Percentiles rank a stretch among this genome's conserved stretches.
Evolutionary conservation across 2,329 filamentous ascomycete genomes (phyloP).

Genomic region (Fonsecaea monophora): DNA sequence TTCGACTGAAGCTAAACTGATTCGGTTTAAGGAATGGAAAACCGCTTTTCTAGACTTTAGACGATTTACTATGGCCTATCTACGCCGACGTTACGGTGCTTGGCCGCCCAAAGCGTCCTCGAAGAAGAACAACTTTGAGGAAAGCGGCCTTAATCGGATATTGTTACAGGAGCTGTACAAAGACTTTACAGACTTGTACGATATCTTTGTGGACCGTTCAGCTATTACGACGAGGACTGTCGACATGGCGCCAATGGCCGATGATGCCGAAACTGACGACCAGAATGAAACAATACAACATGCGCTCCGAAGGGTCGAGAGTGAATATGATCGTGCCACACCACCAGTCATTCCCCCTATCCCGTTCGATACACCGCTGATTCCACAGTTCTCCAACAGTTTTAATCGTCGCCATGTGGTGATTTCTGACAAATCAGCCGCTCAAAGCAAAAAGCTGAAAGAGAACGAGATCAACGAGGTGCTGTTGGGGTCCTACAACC

Average conservation of each 20-base stretch:
- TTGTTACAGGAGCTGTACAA: constrained; percentile 82
- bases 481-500: constrained; percentile 81
- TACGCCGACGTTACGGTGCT: constrained; percentile 69
- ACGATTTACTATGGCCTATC: constrained; percentile 74
- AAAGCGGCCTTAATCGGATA: constrained; percentile 82
- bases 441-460: constrained; percentile 75
- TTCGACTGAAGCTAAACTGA: constrained; percentile 73
- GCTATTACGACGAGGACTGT: constrained; percentile 78
- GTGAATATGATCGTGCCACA: constrained; percentile 86
- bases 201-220: constrained; percentile 81
- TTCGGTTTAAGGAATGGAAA: constrained; percentile 86
- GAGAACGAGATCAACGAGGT: constrained; percentile 78
- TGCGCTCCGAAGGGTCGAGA: constrained; percentile 78
- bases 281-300: constrained; percentile 66
- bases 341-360: constrained; percentile 90
- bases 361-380: constrained; percentile 82
- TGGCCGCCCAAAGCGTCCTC: constrained; percentile 91
- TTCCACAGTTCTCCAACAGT: constrained; percentile 70
- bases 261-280: constrained; percentile 57
- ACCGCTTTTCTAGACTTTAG: constrained; percentile 75
- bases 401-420: constrained; percentile 68
- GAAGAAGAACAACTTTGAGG: constrained; percentile 89
- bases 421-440: constrained; percentile 75
- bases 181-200: constrained; percentile 86
- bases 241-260: constrained; percentile 68